Base-by-base conservation (phyloP, 192 early-diverging fungal species). In the Phlyctochytrium planicorne region DNA sequence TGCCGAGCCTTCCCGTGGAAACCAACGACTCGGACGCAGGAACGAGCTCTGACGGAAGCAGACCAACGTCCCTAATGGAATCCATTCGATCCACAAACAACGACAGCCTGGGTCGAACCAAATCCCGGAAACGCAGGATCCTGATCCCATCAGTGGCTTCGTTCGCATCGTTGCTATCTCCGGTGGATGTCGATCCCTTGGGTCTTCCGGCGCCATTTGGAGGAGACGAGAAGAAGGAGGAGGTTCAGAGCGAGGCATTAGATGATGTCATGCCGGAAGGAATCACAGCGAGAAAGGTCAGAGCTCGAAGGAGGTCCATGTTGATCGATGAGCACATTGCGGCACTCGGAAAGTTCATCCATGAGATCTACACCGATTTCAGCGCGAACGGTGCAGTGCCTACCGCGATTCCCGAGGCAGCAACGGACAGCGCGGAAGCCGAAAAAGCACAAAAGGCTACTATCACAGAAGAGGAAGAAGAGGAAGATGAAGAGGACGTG, bases 241-340 rank as follows among this genome's bases (percentile, higher is more conserved):
- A 50, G 12, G 40, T 50, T 10, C 40, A 14, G 40, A 50, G 40
- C 12, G 40, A 50, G n/a, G n/a, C n/a, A n/a, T n/a, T n/a, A n/a
- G 40, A 14, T 20, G 40, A 47, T 47, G 40, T 6, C 12, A 14
- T 20, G 27, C 55, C 25, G 10, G 55, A 57, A 57, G 12, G 27
- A 14, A 29, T 6, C 55, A 6, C 6, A 10, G 16, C 55, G 55
- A 57, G 55, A 27, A 57, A 20, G 27, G 16, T 57, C 27, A 57
- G 55, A 57, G 55, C 55, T 27, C 10, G 55, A 27, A 14, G 55
- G 55, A 57, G 55, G 55, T 24, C 14, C 27, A 25, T 57, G 55
- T 25, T 57, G 27, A 29, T 57, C 55, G 55, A 57, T 57, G 55
- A 57, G 55, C 55, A 57, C 6, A 29, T 57, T 57, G 6, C 20